A percentile compares a stretch with the other conserved stretches of the same genome.
phyloP scores from a whole-genome alignment of 352 stramenopile species.

The Lagenidium giganteum region DNA sequence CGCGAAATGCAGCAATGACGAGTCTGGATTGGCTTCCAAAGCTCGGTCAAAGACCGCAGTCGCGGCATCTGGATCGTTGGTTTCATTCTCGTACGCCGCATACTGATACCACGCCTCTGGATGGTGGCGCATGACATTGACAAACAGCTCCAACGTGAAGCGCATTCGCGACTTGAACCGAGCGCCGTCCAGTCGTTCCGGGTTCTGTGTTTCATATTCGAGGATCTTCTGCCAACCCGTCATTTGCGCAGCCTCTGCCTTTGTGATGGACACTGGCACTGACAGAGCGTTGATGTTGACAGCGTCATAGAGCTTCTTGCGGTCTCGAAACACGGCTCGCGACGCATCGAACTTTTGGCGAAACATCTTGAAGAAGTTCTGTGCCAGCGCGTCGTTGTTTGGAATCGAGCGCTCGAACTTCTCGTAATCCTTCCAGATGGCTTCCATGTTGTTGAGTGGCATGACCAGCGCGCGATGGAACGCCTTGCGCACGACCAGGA shows the following conservation, averaged over 20 bases:
- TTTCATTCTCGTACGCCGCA: slow-evolving; percentile 56
- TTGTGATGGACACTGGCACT: slow-evolving; percentile 29
- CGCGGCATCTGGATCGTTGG: slow-evolving; percentile 58
- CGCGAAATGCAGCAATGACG: slow-evolving; percentile 62
- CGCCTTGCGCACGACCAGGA: slow-evolving; percentile 59
- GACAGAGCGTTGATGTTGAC: slow-evolving; percentile 58
- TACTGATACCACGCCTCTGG: slow-evolving; percentile 78
- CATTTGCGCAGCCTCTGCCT: slow-evolving; percentile 40
- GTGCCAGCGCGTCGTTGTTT: slow-evolving; percentile 71
- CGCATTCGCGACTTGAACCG: slow-evolving; percentile 67
- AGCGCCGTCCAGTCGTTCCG: slow-evolving; percentile 55
- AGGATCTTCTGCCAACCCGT: slow-evolving; percentile 62
- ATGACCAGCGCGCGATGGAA: slow-evolving; percentile 68
- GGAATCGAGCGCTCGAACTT: slow-evolving; percentile 76
- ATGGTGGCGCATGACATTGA: slow-evolving; percentile 60
- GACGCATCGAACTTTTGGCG: slow-evolving; percentile 62
- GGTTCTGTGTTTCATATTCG: slow-evolving; percentile 61
- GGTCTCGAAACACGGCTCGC: slow-evolving; percentile 55
- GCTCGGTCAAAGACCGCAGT: slow-evolving; percentile 47
- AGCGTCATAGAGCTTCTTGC: slow-evolving; percentile 66
- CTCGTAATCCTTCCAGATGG: slow-evolving; percentile 71
- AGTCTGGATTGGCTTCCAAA: slow-evolving; percentile 60
- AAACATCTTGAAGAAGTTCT: slow-evolving; percentile 80
- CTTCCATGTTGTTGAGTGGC: slow-evolving; percentile 61
- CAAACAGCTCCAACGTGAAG: slow-evolving; percentile 60